These are phyloP conservation scores for Fomitopsis schrenkii DNA, from an alignment of 1,284 basidiomycete species.

Conservation along the genomic window DNA sequence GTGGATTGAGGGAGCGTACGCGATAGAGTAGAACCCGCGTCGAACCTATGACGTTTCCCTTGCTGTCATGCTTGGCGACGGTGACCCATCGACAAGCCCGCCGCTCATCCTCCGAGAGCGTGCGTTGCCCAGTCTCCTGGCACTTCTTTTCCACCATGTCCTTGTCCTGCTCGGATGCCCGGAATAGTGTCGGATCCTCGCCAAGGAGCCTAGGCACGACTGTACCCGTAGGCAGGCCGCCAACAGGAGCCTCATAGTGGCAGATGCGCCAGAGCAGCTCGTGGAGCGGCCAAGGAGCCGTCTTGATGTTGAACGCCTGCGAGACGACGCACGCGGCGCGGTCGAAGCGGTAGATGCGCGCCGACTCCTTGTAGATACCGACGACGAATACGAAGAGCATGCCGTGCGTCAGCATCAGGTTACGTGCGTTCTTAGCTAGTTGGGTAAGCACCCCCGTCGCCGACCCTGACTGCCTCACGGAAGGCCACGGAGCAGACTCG, in stretches of 20 bases:
- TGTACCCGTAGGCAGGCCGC: not conserved
- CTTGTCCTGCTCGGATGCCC: not conserved
- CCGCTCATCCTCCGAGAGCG: not conserved
- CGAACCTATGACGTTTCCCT: not conserved
- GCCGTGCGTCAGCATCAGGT: constrained; percentile 9
- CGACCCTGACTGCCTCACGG: no score
- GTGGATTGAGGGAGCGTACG: not conserved
- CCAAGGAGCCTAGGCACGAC: not conserved
- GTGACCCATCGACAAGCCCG: not conserved
- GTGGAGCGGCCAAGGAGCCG: not conserved
- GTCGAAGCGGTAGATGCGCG: constrained; percentile 9
- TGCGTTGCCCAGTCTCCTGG: not conserved
- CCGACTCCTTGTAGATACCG: constrained; percentile 8
- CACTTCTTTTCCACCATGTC: not conserved
- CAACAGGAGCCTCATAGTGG: not conserved
- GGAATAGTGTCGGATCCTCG: not conserved
- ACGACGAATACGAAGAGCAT: constrained; percentile 10
- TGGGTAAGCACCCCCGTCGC: no score
- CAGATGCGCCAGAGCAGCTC: not conserved
- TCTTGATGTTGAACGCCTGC: not conserved
- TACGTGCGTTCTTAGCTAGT: not conserved
- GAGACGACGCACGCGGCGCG: constrained; percentile 4
- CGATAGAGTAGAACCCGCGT: not conserved
- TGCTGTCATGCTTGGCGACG: not conserved
- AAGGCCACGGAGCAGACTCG: no score